Evolutionary conservation across 768 basidiomycete species (phyloP).

Genomic region (Agaricus blazei): DNA sequence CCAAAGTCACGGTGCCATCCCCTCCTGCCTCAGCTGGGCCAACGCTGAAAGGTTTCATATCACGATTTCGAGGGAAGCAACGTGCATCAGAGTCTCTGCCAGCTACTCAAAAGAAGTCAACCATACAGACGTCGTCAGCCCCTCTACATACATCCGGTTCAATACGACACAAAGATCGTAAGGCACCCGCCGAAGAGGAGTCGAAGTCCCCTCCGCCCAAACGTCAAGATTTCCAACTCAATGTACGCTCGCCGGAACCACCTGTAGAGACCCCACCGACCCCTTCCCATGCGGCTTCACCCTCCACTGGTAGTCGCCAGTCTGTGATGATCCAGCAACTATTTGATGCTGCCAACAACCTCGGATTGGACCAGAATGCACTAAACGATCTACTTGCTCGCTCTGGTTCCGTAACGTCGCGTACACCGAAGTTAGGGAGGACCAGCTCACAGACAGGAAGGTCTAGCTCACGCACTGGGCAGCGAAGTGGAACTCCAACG

Average conservation of each 20-base stretch:
- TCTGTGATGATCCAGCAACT: conserved; percentile 61
- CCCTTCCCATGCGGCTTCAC: conserved; percentile 13
- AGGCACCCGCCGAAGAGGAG: conserved; percentile 13
- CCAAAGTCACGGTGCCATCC: conserved; percentile 50
- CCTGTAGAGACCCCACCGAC: conserved; percentile 10
- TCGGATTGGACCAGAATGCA: conserved; percentile 70
- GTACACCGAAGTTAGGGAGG: conserved; percentile 37
- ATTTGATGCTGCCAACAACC: conserved; percentile 68
- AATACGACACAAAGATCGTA: conserved; percentile 9
- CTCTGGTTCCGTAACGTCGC: conserved; percentile 53
- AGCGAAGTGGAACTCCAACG: conserved; percentile 4
- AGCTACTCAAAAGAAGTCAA: conserved; percentile 21
- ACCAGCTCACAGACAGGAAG: conserved; percentile 34
- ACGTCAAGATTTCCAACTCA: conserved; percentile 3
- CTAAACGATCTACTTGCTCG: conserved; percentile 68
- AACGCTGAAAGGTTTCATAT: conserved; percentile 76
- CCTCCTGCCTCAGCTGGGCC: conserved; percentile 73
- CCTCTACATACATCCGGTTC: conserved; percentile 14
- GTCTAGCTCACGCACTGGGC: conserved; percentile 21
- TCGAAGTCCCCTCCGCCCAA: conserved; percentile 13
- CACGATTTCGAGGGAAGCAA: conserved; percentile 61
- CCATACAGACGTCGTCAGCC: conserved; percentile 25
- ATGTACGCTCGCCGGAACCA: conserved; percentile 13
- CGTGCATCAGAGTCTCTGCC: conserved; percentile 28
- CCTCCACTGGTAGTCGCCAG: conserved; percentile 19